Conservation (phyloP, 1,284 basidiomycete genomes). For the Meira miltonrushii region DNA sequence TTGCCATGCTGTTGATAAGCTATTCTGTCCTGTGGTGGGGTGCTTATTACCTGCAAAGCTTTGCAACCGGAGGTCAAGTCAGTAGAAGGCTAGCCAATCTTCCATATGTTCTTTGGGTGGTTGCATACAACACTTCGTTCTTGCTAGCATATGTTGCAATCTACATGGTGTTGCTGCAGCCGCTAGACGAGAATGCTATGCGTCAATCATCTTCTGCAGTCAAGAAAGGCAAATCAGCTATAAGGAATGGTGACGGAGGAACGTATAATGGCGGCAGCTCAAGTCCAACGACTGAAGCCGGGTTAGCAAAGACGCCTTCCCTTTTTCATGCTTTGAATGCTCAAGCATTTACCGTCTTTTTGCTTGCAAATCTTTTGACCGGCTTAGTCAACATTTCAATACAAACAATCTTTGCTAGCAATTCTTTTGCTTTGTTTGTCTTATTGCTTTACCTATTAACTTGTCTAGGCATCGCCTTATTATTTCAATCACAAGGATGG, state of each 20-base stretch:
- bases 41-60: slow-evolving; percentile 55
- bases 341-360: slow-evolving; percentile 74
- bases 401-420: slow-evolving; percentile 71
- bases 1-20: slow-evolving; percentile 56
- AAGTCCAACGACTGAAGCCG: not conserved
- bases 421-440: slow-evolving; percentile 62
- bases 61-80: not conserved
- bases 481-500: slow-evolving; percentile 13
- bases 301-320: slow-evolving; percentile 54
- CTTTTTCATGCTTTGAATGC: slow-evolving; percentile 75
- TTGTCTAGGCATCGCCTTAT: slow-evolving; percentile 57
- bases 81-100: slow-evolving; percentile 59
- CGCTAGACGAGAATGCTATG: not conserved
- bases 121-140: slow-evolving; percentile 82
- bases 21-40: slow-evolving; percentile 76
- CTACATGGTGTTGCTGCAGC: slow-evolving; percentile 63
- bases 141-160: slow-evolving; percentile 73
- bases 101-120: slow-evolving; percentile 81
- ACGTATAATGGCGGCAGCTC: not conserved
- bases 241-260: not conserved
- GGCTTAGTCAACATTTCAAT: slow-evolving; percentile 77
- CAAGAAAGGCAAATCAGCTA: not conserved
- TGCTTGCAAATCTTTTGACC: slow-evolving; percentile 79
- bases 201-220: not conserved
- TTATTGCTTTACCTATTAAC: slow-evolving; percentile 63